Conservation (phyloP, 164 flowering plant species). For the Kingdonia uniflora region DNA sequence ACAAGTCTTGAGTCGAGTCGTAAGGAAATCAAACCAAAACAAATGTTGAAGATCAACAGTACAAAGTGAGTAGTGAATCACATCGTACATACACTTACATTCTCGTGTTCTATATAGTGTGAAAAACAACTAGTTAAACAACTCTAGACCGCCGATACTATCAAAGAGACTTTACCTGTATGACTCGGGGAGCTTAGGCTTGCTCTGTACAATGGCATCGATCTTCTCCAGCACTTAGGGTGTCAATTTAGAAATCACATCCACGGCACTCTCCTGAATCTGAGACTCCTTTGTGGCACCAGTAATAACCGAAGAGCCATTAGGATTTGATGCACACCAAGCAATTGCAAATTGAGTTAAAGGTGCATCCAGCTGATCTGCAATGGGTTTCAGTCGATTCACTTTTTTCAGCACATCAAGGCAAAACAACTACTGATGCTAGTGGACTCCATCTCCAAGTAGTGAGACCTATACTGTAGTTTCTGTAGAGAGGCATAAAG, state of each 20-base stretch:
- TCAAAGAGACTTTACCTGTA: slow-evolving; percentile 34
- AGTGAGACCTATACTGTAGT: no score
- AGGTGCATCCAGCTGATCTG: slow-evolving; percentile 79
- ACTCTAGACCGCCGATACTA: no score
- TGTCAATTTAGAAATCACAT: slow-evolving; percentile 81
- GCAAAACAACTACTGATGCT: no score
- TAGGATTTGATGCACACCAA: slow-evolving; percentile 98
- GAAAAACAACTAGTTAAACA: no score
- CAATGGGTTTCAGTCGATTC: slow-evolving; percentile 76
- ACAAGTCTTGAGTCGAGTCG: no score
- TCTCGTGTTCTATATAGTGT: no score
- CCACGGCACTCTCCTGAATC: slow-evolving; percentile 86
- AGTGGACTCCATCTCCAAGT: no score
- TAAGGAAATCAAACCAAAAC: no score
- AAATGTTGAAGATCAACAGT: no score
- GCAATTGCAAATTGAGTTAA: slow-evolving; percentile 95
- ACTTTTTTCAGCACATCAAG: slow-evolving; percentile 91
- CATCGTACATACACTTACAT: no score
- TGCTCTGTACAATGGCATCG: slow-evolving; percentile 82
- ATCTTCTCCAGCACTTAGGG: slow-evolving; percentile 83
- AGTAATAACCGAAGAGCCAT: slow-evolving; percentile 92
- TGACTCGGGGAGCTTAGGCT: slow-evolving; percentile 88
- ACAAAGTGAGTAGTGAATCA: no score
- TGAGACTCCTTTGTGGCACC: slow-evolving; percentile 94
- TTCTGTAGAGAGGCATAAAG: no score